Evolutionary conservation across 2,329 filamentous ascomycete species (phyloP), one percentile per base, ranked within the genome.

Genomic region (Penicillium corylophilum): DNA sequence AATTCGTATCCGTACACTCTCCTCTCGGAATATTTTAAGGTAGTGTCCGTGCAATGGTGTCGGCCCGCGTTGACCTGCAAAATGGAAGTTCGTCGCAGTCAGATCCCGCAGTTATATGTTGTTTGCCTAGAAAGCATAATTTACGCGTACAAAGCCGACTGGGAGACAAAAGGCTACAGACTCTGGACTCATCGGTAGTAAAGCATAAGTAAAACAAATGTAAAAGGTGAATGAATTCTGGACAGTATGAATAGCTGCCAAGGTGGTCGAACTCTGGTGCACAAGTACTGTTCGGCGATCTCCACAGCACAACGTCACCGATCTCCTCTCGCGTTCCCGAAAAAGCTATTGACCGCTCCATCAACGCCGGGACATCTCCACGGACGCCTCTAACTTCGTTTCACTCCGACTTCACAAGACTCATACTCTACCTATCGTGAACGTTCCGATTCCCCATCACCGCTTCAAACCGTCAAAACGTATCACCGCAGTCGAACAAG

Each of bases 251-350:
- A 20, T 18, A 20, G 16, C 9, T 36, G n/a, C n/a, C n/a, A n/a
- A n/a, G n/a, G n/a, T n/a, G 33, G 16, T 16, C 12, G 26, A 18
- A n/a, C 18, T 36, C 33, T 16, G n/a, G 29, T 35, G 31, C 31
- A 16, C 18, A 35, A 8, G 33, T 20, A 20, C 36, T 54, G 39
- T 31, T 48, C 23, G 40, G 28, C 35, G 29, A 31, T 46, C 54
- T 50, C 51, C 55, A 52, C 53, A 50, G 46, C 49, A 55, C 46
- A 62, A 60, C 57, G 57, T 62, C 57, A 60, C 56, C 53, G 53
- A 46, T 57, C 31, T 51, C 50, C 46, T 47, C 55, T 51, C 59
- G 54, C 56, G 51, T 54, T 48, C 53, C 53, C 48, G 24, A 62
- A 59, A 59, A 57, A 59, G 59, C 53, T 55, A 44, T 58, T 55